Evolutionary conservation across 441 rosid genomes (phyloP), one percentile per base, ranked within the genome.

Genomic region (Pelargonium australe): DNA sequence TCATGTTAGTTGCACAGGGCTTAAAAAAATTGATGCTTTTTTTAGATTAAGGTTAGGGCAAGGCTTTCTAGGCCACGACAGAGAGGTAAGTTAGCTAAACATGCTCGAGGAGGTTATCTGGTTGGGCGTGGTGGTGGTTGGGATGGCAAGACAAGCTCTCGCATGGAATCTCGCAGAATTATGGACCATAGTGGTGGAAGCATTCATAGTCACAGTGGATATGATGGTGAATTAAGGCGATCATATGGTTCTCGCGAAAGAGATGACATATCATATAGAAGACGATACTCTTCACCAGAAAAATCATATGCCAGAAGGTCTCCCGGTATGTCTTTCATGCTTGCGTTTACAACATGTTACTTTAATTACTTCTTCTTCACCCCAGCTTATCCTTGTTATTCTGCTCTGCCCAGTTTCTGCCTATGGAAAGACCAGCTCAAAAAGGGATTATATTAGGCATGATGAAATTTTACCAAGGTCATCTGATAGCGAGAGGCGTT

Each of bases 51-150:
- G 6, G 8, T 53, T 53, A 53, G 60, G 60, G 60, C 60, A 53
- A 53, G 60, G 60, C 60, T 53, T 16, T 53, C 60, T 53, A 53
- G 60, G 60, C 60, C 60, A 14, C 60, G 60, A 16, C 60, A 53
- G 20, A 53, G 60, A 53, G 60, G 60, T 12, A 53, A 53, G 20
- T 53, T 53, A 53, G 60, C 60, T 12, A 53, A 53, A 14, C 19
- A 53, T 53, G 60, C 60, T 53, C 19, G 60, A 53, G 60, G 60
- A 53, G 60, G 60, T 14, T 53, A 53, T 14, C 60, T 17, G 0
- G 60, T 53, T 53, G 60, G 60, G 6, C 60, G 40, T 34, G 40
- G 60, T 53, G 60, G 60, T 14, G 19, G 60, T 53, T 53, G 60
- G 60, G 60, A 53, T 53, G 20, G 20, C 23, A 55, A 55, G 20